Evolutionary conservation across 352 stramenopile species (phyloP).

Genomic region (Nothophytophthora sp.): DNA sequence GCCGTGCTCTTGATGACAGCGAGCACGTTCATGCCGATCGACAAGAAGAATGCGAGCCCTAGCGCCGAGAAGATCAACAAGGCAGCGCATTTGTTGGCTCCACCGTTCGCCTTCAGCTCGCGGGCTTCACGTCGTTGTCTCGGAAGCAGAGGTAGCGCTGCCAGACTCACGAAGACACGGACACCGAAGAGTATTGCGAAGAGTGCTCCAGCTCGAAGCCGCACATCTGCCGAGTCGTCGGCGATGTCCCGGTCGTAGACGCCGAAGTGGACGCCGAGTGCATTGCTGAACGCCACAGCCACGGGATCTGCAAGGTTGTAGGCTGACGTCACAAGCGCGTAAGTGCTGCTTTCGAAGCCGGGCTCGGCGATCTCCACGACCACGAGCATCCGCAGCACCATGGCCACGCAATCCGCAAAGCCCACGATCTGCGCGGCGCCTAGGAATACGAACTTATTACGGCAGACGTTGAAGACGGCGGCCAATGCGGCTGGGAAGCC

Average conservation of each 20-base stretch:
- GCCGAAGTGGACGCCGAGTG: conserved; percentile 50
- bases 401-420: conserved; percentile 66
- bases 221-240: conserved; percentile 48
- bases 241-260: conserved; percentile 66
- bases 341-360: conserved; percentile 77
- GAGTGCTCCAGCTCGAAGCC: conserved; percentile 52
- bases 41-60: conserved; percentile 41
- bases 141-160: conserved; percentile 54
- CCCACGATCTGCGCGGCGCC: conserved; percentile 44
- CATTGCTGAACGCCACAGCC: conserved; percentile 54
- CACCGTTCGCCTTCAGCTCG: conserved; percentile 52
- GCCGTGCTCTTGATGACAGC: conserved; percentile 55
- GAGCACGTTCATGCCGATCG: conserved; percentile 58
- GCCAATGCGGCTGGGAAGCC: conserved; percentile 38
- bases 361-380: conserved; percentile 79
- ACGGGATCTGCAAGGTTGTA: conserved; percentile 76
- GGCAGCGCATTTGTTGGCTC: conserved; percentile 37
- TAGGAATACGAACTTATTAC: conserved; percentile 70
- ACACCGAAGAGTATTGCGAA: conserved; percentile 62
- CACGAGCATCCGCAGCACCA: conserved; percentile 79
- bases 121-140: conserved; percentile 46
- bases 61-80: conserved; percentile 42
- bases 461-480: conserved; percentile 62
- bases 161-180: conserved; percentile 42
- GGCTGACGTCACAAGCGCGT: conserved; percentile 74